These are phyloP conservation scores for Aureobasidium sp. DNA, from an alignment of 2,329 filamentous ascomycete species.

Conservation along the genomic window DNA sequence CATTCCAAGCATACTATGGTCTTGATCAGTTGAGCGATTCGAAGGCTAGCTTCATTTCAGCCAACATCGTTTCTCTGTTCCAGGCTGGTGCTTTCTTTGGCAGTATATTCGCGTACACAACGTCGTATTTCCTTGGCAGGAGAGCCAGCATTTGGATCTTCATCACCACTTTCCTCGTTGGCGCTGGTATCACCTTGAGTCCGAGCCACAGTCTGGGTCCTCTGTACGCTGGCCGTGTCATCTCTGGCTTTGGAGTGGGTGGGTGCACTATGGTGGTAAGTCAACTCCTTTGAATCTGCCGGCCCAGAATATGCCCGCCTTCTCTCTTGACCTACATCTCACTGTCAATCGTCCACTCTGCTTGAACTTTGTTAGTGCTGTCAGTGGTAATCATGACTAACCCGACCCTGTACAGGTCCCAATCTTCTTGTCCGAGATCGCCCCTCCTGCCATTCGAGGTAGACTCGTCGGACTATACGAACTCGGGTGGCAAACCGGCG, in stretches of 20 bases:
- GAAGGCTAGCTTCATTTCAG: conserved; percentile 54
- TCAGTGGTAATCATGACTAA: background rate
- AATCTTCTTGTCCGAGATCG: conserved; percentile 53
- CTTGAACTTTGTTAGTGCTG: background rate
- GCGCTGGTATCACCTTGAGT: conserved; percentile 65
- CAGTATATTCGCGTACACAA: conserved; percentile 58
- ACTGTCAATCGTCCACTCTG: background rate
- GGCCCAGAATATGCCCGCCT: background rate
- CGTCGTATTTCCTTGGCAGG: conserved; percentile 63
- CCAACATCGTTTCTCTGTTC: conserved; percentile 75
- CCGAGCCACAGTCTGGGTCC: conserved; percentile 55
- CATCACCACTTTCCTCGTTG: conserved; percentile 58
- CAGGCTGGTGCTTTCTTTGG: conserved; percentile 82
- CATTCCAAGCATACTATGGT: conserved; percentile 62
- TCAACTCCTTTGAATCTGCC: background rate
- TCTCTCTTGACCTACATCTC: background rate
- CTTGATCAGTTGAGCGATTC: conserved; percentile 46
- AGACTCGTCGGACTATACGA: conserved; percentile 54
- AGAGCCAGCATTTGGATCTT: conserved; percentile 58
- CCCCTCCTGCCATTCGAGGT: conserved; percentile 53
- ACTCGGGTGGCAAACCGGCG: conserved; percentile 50
- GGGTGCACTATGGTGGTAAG: conserved; percentile 47
- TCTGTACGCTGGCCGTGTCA: conserved; percentile 50
- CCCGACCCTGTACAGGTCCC: conserved; percentile 30
- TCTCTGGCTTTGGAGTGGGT: conserved; percentile 52